Percentiles rank a stretch among this genome's conserved stretches.
phyloP scores from a whole-genome alignment of 352 stramenopile species.

The Globisporangium solare region DNA sequence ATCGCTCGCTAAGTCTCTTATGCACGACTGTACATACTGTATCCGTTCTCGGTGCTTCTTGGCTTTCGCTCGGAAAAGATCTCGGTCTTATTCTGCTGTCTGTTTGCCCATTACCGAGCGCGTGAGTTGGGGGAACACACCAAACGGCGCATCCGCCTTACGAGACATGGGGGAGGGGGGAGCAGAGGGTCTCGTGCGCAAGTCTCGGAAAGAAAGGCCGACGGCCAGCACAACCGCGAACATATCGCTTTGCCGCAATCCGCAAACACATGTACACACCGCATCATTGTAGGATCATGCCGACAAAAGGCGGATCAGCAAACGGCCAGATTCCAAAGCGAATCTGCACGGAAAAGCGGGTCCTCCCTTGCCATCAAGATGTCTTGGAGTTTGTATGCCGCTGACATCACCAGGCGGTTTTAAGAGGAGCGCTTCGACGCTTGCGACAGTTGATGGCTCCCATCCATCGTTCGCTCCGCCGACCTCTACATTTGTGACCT shows the following conservation, averaged over 20 bases:
- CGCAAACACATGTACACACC: background rate
- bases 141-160: background rate
- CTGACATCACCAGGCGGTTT: background rate
- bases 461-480: too few species aligned
- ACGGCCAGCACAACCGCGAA: too few species aligned
- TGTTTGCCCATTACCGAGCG: too few species aligned
- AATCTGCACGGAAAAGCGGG: background rate
- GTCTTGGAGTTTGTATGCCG: background rate
- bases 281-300: background rate
- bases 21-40: too few species aligned
- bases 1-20: too few species aligned
- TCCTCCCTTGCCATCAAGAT: background rate
- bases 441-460: background rate
- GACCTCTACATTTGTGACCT: too few species aligned
- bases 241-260: background rate
- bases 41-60: too few species aligned
- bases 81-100: too few species aligned
- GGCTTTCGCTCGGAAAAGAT: too few species aligned
- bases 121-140: too few species aligned
- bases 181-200: background rate
- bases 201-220: background rate
- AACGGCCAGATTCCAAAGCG: background rate
- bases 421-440: background rate
- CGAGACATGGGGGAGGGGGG: background rate
- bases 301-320: background rate